These are phyloP conservation scores for Aureobasidium sp. DNA, from an alignment of 2,329 filamentous ascomycete genomes.

Conservation along the genomic window DNA sequence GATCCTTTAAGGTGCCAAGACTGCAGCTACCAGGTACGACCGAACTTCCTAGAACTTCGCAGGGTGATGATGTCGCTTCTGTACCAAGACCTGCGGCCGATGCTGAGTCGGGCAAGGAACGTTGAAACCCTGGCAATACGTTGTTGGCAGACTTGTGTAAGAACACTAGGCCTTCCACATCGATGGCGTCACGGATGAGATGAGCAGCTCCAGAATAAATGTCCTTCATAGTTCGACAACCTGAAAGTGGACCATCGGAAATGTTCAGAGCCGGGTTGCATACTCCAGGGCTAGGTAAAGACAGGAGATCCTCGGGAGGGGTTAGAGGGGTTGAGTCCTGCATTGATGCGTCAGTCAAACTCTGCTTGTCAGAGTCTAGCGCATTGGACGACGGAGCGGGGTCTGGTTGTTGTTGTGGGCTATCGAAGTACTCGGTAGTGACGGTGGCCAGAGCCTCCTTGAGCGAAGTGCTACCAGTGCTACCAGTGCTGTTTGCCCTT, in stretches of 20 bases:
- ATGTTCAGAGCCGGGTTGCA: neutral
- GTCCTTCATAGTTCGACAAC: conserved; percentile 31
- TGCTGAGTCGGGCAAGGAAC: neutral
- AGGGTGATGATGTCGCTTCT: neutral
- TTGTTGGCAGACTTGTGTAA: conserved; percentile 29
- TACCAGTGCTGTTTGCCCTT: neutral
- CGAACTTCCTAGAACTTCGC: conserved; percentile 6
- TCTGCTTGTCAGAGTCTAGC: neutral
- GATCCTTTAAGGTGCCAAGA: neutral
- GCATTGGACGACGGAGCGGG: neutral
- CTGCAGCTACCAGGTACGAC: neutral
- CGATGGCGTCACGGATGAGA: conserved; percentile 48
- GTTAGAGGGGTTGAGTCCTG: neutral
- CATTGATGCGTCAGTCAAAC: neutral
- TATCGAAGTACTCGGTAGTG: neutral
- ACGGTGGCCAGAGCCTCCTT: neutral
- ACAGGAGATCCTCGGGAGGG: neutral
- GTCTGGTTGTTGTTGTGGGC: neutral
- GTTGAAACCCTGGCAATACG: neutral
- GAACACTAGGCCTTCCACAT: conserved; percentile 48
- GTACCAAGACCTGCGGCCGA: neutral
- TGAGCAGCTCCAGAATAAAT: conserved; percentile 52
- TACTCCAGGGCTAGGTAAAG: neutral
- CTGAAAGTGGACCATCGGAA: neutral
- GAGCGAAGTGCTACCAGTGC: neutral